Base-by-base conservation (phyloP, 1,284 basidiomycete genomes). In the Naganishia cerealis region DNA sequence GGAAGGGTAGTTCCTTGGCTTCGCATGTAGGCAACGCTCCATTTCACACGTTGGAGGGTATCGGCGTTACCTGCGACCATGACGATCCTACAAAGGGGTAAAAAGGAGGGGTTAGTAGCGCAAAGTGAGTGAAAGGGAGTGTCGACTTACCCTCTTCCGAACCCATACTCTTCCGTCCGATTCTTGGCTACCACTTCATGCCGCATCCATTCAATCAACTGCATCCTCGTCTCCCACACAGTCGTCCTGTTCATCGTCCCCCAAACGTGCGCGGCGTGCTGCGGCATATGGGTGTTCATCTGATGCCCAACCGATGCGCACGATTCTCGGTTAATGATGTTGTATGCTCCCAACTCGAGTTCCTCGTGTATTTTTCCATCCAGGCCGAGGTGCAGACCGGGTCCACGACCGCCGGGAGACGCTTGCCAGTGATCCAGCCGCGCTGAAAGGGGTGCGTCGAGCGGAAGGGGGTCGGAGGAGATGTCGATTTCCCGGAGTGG, bases 11-110 rank as follows among this genome's bases (percentile, higher is more conserved):
- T 75, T 6, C 75, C 73, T 67, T 80, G 79, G 9, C 65, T 67
- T 57, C 82, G 74, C 39, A 83, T 66, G 72, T 83, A 78, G 42
- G 75, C 69, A 26, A 83, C 75, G 18, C 76, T 77, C 73, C 80
- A 78, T 54, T 80, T 74, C 10, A 81, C 82, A 29, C 82, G 76
- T 43, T 74, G 65, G 15, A 83, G 76, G 0, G 82, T 83, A 73
- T 83, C 82, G 57, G 79, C 81, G 71, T 84, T 83, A 6, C 83
- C 83, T n/a, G 82, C 82, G 26, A 81, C 80, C 73, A 81, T 80
- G 36, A 84, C 82, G 52, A 84, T 79, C 0, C 83, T 82, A 36
- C 79, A 13, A n/a, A 39, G 16, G 15, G 38, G 10, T 13, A 13
- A 46, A 46, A 38, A 29, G 24, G n/a, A 33, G 18, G 24, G 18